phyloP scores from a whole-genome alignment of 768 basidiomycete genomes.

The Xerocomus brunneocitrinus region DNA sequence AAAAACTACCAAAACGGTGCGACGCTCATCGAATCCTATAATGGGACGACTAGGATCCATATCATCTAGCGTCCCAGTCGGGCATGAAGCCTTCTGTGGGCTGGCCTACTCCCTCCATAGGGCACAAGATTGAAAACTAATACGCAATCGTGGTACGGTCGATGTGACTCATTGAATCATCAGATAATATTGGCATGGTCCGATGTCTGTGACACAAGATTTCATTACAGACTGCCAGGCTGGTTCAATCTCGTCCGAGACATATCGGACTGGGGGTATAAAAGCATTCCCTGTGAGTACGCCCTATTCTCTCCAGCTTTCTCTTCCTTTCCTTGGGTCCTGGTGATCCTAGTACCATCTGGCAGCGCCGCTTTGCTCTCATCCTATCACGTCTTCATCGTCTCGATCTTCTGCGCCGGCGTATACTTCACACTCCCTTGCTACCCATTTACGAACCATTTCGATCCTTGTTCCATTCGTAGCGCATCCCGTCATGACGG shows the following conservation, averaged over 20 bases:
- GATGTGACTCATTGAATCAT: neutral
- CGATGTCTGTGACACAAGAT: neutral
- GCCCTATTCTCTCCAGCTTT: constrained; percentile 32
- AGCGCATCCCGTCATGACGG: constrained; percentile 41
- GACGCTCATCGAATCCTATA: too few relatives aligned
- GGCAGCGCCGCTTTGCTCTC: constrained; percentile 14
- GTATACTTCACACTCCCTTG: constrained; percentile 18
- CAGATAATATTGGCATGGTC: neutral
- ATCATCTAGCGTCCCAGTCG: too few relatives aligned
- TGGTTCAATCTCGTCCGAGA: constrained; percentile 13
- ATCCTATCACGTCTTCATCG: constrained; percentile 16
- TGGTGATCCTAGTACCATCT: constrained; percentile 42
- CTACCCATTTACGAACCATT: constrained; percentile 6
- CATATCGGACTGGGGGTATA: constrained; percentile 18
- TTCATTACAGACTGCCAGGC: constrained; percentile 9
- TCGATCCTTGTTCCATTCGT: constrained; percentile 1
- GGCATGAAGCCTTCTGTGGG: too few relatives aligned
- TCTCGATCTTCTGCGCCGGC: constrained; percentile 22
- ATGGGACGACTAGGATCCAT: too few relatives aligned
- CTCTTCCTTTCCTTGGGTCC: constrained; percentile 43
- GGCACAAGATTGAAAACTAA: too few relatives aligned
- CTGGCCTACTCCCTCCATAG: too few relatives aligned
- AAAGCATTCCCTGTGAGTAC: constrained; percentile 9
- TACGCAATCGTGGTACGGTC: neutral
- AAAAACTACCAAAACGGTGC: neutral